Evolutionary conservation across 495 filamentous ascomycete genomes (phyloP), one percentile per base, ranked within the genome.

Genomic region (Lasiosphaeria hispida): DNA sequence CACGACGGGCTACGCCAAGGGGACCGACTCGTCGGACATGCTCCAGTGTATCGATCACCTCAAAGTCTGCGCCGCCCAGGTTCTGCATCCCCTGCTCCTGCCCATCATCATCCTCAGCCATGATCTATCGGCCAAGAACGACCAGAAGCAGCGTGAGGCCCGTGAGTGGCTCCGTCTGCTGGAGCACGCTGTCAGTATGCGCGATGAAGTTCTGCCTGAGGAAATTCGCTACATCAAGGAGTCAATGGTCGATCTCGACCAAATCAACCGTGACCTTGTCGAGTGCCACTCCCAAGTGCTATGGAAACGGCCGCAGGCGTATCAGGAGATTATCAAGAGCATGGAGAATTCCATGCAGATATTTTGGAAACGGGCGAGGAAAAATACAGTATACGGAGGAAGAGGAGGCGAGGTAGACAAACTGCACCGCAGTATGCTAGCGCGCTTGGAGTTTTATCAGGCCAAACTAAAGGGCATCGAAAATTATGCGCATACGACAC

Each of bases 251-350:
- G 77, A 83, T 57, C 62, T 83, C 7, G 80, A 83, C 59, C 70
- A 74, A 40, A 76, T 83, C 64, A 83, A 82, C 59, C 69, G 76
- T 53, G 79, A 83, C 56, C 65, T 83, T 14, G 81, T 83, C 23
- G 81, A 83, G 59, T 83, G 81, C 57, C 80, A 83, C 57, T 73
- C 70, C 7, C 81, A 80, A 58, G 80, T 83, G 2, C 68, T 83
- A 23, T 83, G 81, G 81, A 83, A 83, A 55, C 70, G 81, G 33
- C 81, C 81, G 9, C 80, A 81, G 58, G 81, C 81, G 10, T 83
- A 83, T 42, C 67, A 78, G 57, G 75, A 82, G 70, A 79, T 83
- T 54, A 58, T 82, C 41, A 63, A 64, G 7, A 70, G 69, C 40
- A 73, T 83, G 40, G 61, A 71, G 55, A 56, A 58, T 15, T 66